phyloP scores from a whole-genome alignment of 1,139 yeast species.

The Yamadazyma trypodendri region DNA sequence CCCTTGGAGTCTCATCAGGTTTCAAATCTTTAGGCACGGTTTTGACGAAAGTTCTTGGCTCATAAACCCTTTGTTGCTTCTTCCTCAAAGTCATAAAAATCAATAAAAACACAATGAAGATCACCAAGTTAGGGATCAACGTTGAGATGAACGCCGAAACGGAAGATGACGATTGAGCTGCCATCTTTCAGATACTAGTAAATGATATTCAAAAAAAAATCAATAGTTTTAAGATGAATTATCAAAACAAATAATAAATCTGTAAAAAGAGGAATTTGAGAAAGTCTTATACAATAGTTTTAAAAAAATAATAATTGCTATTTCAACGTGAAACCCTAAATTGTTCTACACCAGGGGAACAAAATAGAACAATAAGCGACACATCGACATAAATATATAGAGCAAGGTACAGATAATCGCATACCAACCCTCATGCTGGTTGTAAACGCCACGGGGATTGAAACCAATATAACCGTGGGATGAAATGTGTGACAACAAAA shows the following conservation, averaged over 20 bases:
- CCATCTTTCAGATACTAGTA: constrained; percentile 5
- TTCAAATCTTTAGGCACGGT: constrained; percentile 40
- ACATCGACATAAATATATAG: not conserved
- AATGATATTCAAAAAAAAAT: not conserved
- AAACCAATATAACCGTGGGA: not conserved
- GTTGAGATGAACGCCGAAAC: constrained; percentile 43
- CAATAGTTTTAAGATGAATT: not conserved
- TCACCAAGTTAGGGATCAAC: constrained; percentile 38
- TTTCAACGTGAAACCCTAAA: not conserved
- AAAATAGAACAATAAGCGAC: not conserved
- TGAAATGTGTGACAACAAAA: too few relatives aligned
- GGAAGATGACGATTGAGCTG: constrained; percentile 21
- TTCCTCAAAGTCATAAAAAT: constrained; percentile 67
- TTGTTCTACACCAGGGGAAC: constrained; percentile 1
- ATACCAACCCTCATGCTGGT: not conserved
- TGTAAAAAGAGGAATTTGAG: not conserved
- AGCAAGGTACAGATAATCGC: not conserved
- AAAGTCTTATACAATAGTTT: not conserved
- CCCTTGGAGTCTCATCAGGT: constrained; percentile 58
- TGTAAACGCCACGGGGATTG: not conserved
- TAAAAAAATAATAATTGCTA: not conserved
- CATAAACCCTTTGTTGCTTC: constrained; percentile 68
- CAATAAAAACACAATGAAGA: constrained; percentile 55
- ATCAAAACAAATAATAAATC: not conserved
- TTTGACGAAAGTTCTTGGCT: constrained; percentile 64